Percentiles rank a stretch among this genome's conserved stretches.
phyloP scores from a whole-genome alignment of 2,329 filamentous ascomycete species.

The Fusarium lyarnte region DNA sequence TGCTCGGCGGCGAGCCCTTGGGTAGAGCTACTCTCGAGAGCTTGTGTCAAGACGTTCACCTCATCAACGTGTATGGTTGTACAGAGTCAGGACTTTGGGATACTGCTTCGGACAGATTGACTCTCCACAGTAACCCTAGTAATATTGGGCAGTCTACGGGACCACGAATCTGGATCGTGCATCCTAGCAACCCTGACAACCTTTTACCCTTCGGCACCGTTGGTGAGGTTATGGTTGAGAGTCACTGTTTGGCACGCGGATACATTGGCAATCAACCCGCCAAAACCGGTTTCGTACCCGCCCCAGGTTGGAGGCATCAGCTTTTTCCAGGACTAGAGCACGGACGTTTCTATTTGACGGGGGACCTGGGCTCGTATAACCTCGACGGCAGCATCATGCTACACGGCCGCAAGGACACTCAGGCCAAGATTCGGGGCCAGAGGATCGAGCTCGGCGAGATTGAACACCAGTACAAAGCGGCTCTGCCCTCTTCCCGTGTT shows the following conservation, averaged over 20 bases:
- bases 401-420: not conserved
- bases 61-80: constrained; percentile 19
- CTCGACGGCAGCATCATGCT: not conserved
- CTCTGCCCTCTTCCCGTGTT: constrained; percentile 8
- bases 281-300: not conserved
- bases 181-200: constrained; percentile 16
- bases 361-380: not conserved
- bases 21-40: constrained; percentile 14
- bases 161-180: constrained; percentile 20
- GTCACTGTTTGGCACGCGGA: constrained; percentile 7
- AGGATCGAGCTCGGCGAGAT: constrained; percentile 19
- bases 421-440: constrained; percentile 17
- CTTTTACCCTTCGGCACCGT: constrained; percentile 15
- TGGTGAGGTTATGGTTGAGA: constrained; percentile 21
- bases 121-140: not conserved
- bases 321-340: not conserved
- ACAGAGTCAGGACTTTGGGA: not conserved
- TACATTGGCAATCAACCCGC: constrained; percentile 5
- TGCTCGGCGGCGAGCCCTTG: constrained; percentile 19
- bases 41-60: constrained; percentile 8
- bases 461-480: constrained; percentile 12
- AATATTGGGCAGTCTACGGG: constrained; percentile 8
- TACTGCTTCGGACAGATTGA: not conserved
- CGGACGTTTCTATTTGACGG: not conserved
- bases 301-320: not conserved